These are phyloP conservation scores for Scutellaria galericulata DNA, from an alignment of 257 asterid species.

Conservation along the genomic window DNA sequence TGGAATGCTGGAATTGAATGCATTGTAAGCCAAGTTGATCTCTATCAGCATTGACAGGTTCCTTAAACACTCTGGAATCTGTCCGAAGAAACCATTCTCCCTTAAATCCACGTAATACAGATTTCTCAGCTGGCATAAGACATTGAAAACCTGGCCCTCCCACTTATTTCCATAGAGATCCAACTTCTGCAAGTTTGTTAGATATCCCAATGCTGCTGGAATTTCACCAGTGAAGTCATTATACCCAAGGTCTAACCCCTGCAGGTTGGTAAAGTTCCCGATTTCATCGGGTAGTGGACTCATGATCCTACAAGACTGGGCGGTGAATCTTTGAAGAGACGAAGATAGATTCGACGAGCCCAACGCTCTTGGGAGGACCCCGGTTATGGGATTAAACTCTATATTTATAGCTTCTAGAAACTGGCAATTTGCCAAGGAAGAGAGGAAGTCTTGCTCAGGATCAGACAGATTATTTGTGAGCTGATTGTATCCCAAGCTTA, in stretches of 20 bases:
- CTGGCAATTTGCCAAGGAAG: not conserved
- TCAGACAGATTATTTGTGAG: not conserved
- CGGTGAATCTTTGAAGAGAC: not conserved
- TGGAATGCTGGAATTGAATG: not conserved
- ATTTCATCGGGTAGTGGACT: not conserved
- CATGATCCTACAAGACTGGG: not conserved
- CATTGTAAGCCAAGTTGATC: not conserved
- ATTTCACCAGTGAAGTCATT: not conserved
- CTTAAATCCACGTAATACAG: not conserved
- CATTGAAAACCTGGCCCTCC: not conserved
- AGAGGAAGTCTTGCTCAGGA: slow-evolving; percentile 7
- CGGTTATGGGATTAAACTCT: not conserved
- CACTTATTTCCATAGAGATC: not conserved
- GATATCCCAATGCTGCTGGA: not conserved
- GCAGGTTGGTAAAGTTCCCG: slow-evolving; percentile 10
- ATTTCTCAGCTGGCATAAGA: not conserved
- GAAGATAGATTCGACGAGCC: slow-evolving; percentile 9
- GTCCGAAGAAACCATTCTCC: not conserved
- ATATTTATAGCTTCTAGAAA: not conserved
- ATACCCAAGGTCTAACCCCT: not conserved
- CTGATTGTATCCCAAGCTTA: not conserved
- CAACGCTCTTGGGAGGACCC: not conserved
- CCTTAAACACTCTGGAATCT: not conserved
- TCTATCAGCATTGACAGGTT: not conserved
- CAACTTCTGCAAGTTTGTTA: not conserved